Base-by-base conservation (phyloP, 352 stramenopile species). In the Phytopythium sindhum region DNA sequence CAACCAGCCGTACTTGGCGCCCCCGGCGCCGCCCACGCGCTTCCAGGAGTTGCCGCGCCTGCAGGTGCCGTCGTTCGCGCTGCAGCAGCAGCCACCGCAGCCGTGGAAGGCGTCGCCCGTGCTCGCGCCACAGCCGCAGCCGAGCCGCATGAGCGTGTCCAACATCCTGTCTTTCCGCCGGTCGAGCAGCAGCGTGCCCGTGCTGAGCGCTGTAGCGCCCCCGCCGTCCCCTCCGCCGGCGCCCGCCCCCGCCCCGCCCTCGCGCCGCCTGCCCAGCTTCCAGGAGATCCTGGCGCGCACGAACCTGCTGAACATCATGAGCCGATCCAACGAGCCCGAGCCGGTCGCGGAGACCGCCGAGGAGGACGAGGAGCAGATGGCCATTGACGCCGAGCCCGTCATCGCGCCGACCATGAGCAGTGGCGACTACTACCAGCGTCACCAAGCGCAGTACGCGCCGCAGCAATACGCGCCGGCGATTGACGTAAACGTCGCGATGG, bases 21-120 rank as follows among this genome's bases (percentile, higher is more conserved):
- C 73, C 52, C 65, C 63, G 0, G 57, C 56, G 12, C 67, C 69
- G 51, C 61, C 68, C 26, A 57, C 73, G 50, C 69, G 68, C 50
- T 82, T 84, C 75, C 76, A 88, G 66, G 81, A 90, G 72, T 77
- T 90, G n/a, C 81, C 81, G 17, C 73, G 81, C 4, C 67, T 90
- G 42, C 81, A 90, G 47, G 79, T 90, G 55, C 81, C 81, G 9
- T 73, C 79, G 23, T 83, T 84, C 45, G 74, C 75, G 57, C 66
- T 88, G 26, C 72, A 74, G 56, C 77, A 84, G 63, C 81, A 86
- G 68, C 69, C 76, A 19, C 61, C 77, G 61, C 69, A 78, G 10
- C 69, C 74, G 42, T 90, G 81, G 81, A 90, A 90, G 61, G 67
- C 62, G 1, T 56, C 67, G 23, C 53, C 48, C 39, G 50, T 72